phyloP scores from a whole-genome alignment of 768 basidiomycete species.

The Pleurotus sapidus region DNA sequence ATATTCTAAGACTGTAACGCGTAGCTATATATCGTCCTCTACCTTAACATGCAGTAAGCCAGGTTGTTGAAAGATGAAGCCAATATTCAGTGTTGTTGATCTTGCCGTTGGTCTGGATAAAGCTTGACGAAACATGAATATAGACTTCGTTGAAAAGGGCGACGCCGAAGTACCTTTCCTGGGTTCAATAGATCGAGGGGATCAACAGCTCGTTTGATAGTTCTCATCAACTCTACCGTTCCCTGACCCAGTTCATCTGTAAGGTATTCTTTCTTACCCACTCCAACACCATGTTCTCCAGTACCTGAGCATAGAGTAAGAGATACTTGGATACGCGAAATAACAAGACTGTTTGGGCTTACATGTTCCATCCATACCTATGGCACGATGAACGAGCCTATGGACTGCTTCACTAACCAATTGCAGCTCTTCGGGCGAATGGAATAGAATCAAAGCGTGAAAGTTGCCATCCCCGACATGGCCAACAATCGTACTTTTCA shows the following conservation, averaged over 20 bases:
- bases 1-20: conserved; percentile 10
- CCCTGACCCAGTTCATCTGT: conserved; percentile 77
- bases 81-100: neutral
- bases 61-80: neutral
- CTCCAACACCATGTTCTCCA: conserved; percentile 85
- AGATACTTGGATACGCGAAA: neutral
- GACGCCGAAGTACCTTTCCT: conserved; percentile 50
- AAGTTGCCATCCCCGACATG: conserved; percentile 77
- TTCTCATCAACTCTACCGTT: conserved; percentile 83
- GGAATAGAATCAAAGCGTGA: conserved; percentile 56
- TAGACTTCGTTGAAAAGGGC: too few relatives aligned
- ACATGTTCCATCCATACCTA: conserved; percentile 78
- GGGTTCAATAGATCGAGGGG: conserved; percentile 84
- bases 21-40: neutral
- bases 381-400: conserved; percentile 67
- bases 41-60: neutral
- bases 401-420: conserved; percentile 59
- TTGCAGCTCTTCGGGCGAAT: conserved; percentile 54
- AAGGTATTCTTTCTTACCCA: conserved; percentile 86
- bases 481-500: conserved; percentile 71
- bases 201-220: conserved; percentile 78
- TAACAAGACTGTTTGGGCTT: conserved; percentile 20
- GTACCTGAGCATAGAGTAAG: conserved; percentile 47
- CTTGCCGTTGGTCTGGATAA: neutral
- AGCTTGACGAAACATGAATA: neutral